Evolutionary conservation across 2,329 filamentous ascomycete species (phyloP).

Genomic region (Eutypella sp.): DNA sequence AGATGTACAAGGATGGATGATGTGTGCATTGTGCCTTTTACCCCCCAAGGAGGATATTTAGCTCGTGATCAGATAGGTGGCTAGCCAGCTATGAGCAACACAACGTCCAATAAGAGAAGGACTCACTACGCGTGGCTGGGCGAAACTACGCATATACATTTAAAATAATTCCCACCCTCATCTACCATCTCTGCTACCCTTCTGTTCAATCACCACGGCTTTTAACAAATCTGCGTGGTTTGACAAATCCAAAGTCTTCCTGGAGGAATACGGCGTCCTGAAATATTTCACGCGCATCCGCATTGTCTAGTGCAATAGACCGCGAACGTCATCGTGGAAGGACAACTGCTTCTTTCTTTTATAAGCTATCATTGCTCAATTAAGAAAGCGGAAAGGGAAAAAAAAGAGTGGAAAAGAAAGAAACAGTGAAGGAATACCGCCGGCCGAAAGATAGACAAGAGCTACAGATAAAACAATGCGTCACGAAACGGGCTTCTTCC

Average conservation of each 20-base stretch:
- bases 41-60: background rate
- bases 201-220: no score
- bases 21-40: background rate
- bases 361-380: background rate
- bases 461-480: constrained; percentile 16
- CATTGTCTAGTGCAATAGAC: background rate
- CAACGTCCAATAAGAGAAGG: no score
- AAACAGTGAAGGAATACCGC: background rate
- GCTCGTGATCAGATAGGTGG: no score
- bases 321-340: background rate
- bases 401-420: background rate
- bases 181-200: no score
- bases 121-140: no score
- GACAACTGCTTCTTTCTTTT: background rate
- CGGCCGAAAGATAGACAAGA: background rate
- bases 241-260: background rate
- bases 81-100: no score
- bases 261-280: no score
- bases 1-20: background rate
- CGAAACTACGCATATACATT: no score
- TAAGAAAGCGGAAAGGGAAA: background rate
- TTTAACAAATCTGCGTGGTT: background rate
- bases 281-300: background rate
- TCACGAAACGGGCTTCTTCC: constrained; percentile 30
- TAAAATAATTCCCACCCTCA: no score